Conservation (phyloP, 441 rosid genomes). For the Breynia disticha region DNA sequence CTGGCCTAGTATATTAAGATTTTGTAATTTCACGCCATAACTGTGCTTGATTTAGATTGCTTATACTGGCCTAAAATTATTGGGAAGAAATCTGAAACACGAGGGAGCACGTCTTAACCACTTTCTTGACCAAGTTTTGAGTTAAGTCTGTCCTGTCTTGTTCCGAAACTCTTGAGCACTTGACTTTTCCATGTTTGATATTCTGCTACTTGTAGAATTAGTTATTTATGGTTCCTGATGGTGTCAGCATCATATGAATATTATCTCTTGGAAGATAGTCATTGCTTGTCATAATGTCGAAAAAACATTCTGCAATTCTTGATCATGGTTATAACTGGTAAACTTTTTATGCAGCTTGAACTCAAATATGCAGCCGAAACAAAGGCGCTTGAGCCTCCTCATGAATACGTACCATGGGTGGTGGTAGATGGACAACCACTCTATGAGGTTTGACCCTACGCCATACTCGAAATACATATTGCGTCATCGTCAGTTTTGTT, state of each 20-base stretch:
- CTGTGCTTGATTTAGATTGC: too few relatives aligned
- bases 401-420: slow-evolving; percentile 87
- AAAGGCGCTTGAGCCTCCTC: slow-evolving; percentile 66
- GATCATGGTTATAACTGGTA: neutral
- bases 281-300: neutral
- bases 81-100: too few relatives aligned
- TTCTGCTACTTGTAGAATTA: neutral
- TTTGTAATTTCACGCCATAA: too few relatives aligned
- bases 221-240: neutral
- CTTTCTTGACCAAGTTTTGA: too few relatives aligned
- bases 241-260: neutral
- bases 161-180: too few relatives aligned
- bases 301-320: neutral
- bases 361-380: slow-evolving; percentile 78
- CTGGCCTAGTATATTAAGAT: too few relatives aligned
- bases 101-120: too few relatives aligned
- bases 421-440: slow-evolving; percentile 87
- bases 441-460: slow-evolving; percentile 52
- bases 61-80: too few relatives aligned
- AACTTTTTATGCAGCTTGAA: slow-evolving; percentile 52
- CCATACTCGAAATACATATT: neutral
- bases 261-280: neutral
- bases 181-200: neutral
- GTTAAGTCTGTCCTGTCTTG: too few relatives aligned
- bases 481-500: neutral